Conservation (phyloP, 2,329 filamentous ascomycete species). For the Trichoderma asperellum region DNA sequence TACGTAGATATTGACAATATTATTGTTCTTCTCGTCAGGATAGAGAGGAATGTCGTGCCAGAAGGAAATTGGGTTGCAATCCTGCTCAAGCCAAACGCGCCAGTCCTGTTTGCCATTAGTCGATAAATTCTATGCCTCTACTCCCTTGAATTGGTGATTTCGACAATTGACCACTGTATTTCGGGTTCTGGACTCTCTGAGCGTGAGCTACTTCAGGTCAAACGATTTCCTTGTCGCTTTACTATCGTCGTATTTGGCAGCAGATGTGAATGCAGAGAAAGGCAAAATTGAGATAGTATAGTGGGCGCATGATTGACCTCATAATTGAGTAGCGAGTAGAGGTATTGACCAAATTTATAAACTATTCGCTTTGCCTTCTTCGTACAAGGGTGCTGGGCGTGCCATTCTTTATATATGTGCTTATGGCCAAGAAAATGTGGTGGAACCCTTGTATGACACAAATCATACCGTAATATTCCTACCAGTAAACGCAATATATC, state of each 20-base stretch:
- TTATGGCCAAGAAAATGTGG: not conserved
- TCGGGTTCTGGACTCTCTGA: conserved; percentile 45
- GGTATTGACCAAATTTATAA: not conserved
- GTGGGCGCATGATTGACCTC: not conserved
- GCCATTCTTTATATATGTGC: not conserved
- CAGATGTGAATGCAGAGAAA: not conserved
- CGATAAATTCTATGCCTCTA: not conserved
- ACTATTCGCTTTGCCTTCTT: not conserved
- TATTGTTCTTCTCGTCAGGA: conserved; percentile 41
- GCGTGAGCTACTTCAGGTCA: conserved; percentile 37
- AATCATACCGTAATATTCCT: not conserved
- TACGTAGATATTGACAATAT: conserved; percentile 46
- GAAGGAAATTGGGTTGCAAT: conserved; percentile 46
- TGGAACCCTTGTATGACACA: not conserved
- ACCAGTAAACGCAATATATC: not conserved
- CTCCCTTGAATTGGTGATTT: not conserved
- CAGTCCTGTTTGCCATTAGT: conserved; percentile 40
- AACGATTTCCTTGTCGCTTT: conserved; percentile 30
- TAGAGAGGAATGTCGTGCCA: conserved; percentile 50
- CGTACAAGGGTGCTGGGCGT: not conserved
- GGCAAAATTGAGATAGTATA: not conserved
- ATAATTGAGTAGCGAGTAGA: not conserved
- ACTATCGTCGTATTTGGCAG: not conserved
- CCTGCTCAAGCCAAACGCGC: conserved; percentile 47
- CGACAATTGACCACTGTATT: conserved; percentile 42